A percentile compares a stretch with the other conserved stretches of the same genome.
These are phyloP conservation scores for Talaromyces sp. DNA, from an alignment of 2,329 filamentous ascomycete genomes.

Conservation along the genomic window DNA sequence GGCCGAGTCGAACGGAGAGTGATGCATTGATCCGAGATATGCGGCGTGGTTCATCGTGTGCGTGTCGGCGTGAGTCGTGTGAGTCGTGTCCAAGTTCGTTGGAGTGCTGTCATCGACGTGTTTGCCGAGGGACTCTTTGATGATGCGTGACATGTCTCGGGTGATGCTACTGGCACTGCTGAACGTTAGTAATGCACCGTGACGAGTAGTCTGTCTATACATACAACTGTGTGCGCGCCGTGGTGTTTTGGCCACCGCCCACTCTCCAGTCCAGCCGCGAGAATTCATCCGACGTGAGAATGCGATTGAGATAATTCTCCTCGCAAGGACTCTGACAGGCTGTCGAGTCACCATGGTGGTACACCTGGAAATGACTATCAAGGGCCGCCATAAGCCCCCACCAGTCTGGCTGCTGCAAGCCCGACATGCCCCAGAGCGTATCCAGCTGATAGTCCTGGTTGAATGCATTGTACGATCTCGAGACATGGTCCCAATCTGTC, in stretches of 20 bases:
- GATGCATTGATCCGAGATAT: constrained; percentile 5
- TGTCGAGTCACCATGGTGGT: constrained; percentile 31
- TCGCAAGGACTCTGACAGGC: constrained; percentile 30
- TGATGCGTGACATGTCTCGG: constrained; percentile 38
- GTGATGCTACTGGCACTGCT: constrained; percentile 38
- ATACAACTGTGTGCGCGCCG: constrained; percentile 40
- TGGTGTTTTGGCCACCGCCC: constrained; percentile 23
- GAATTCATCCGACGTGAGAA: constrained; percentile 30
- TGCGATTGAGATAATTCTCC: constrained; percentile 30
- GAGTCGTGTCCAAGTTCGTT: background rate
- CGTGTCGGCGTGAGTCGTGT: background rate
- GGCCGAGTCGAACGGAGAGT: constrained; percentile 5
- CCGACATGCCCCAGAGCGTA: constrained; percentile 37
- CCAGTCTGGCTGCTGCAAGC: constrained; percentile 39
- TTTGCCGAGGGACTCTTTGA: constrained; percentile 32
- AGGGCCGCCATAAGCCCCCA: constrained; percentile 40
- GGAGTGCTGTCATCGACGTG: constrained; percentile 12
- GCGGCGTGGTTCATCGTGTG: constrained; percentile 4
- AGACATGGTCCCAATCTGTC: constrained; percentile 34
- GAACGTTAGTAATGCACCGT: constrained; percentile 18
- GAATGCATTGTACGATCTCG: constrained; percentile 33
- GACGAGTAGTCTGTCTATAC: constrained; percentile 14
- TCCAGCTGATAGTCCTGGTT: constrained; percentile 38
- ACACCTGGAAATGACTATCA: constrained; percentile 39
- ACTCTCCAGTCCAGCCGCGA: constrained; percentile 33